A percentile compares a stretch with the other conserved stretches of the same genome.
phyloP scores from a whole-genome alignment of 2,329 filamentous ascomycete species.

The Sphaerulina vaccinii region DNA sequence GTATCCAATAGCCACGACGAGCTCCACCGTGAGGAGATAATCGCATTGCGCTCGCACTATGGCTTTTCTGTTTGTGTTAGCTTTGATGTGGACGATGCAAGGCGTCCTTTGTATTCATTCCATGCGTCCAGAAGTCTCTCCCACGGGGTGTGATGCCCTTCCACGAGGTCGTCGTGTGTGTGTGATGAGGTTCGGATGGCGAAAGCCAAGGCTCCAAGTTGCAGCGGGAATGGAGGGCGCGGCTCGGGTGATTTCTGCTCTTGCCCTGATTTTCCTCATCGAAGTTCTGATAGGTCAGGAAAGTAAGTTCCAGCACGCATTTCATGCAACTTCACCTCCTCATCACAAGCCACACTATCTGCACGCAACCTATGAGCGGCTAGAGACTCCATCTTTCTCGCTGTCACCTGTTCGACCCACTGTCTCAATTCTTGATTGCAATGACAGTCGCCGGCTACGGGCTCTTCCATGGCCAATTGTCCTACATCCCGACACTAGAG shows the following conservation, averaged over 20 bases:
- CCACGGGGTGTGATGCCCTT: conserved; percentile 14
- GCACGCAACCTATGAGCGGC: conserved; percentile 23
- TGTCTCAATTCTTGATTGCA: conserved; percentile 13
- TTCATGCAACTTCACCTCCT: conserved; percentile 9
- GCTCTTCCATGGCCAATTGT: conserved; percentile 6
- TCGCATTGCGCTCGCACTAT: background rate
- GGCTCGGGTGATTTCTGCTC: background rate
- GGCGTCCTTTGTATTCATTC: conserved; percentile 6
- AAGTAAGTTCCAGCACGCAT: too few relatives aligned
- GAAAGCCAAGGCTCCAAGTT: too few relatives aligned
- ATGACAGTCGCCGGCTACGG: conserved; percentile 7
- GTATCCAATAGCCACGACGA: conserved; percentile 23
- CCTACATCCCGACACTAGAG: background rate
- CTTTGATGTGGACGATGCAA: conserved; percentile 6
- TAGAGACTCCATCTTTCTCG: conserved; percentile 13
- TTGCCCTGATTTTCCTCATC: too few relatives aligned
- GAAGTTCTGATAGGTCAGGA: too few relatives aligned
- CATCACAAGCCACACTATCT: conserved; percentile 15
- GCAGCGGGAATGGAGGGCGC: background rate
- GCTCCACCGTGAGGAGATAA: background rate
- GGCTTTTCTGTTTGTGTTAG: background rate
- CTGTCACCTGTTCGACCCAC: conserved; percentile 25
- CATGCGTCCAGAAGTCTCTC: conserved; percentile 1
- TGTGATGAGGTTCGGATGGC: too few relatives aligned
- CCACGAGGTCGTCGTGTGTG: background rate